Percentiles rank a stretch among this genome's conserved stretches.
These are phyloP conservation scores for Fusarium sp. DNA, from an alignment of 2,329 filamentous ascomycete genomes.

Conservation along the genomic window DNA sequence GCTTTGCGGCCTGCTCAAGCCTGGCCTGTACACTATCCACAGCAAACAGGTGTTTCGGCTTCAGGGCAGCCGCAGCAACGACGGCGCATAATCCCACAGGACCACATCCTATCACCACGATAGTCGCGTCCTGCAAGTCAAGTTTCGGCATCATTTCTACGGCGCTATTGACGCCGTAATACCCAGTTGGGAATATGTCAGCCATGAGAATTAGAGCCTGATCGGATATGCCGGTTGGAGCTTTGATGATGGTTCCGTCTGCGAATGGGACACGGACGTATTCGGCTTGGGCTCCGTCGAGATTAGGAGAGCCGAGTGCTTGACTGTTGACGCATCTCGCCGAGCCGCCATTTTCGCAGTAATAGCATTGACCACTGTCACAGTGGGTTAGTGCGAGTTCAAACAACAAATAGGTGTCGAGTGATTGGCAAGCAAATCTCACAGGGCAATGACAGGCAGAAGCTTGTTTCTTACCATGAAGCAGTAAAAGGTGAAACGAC, in stretches of 20 bases:
- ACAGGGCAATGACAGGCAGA: background rate
- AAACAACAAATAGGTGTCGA: background rate
- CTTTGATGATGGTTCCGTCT: conserved; percentile 80
- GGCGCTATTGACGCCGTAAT: conserved; percentile 83
- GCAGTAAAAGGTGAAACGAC: conserved; percentile 88
- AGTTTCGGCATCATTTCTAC: conserved; percentile 68
- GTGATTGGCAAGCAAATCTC: background rate
- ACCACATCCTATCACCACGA: conserved; percentile 86
- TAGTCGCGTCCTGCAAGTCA: conserved; percentile 64
- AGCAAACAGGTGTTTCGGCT: conserved; percentile 80
- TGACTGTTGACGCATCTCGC: conserved; percentile 78
- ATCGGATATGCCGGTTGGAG: conserved; percentile 73
- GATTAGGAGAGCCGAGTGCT: conserved; percentile 75
- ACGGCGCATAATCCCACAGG: conserved; percentile 87
- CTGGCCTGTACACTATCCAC: conserved; percentile 82
- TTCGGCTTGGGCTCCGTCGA: conserved; percentile 86
- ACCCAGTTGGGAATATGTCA: conserved; percentile 91
- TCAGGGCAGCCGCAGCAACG: conserved; percentile 77
- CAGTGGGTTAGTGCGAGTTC: background rate
- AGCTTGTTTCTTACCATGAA: conserved; percentile 70
- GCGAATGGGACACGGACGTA: conserved; percentile 85
- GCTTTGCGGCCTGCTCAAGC: conserved; percentile 75
- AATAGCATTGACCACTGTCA: conserved; percentile 75
- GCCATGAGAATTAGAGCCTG: conserved; percentile 86
- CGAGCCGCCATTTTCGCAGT: conserved; percentile 80